These are phyloP conservation scores for Amaranthus hypochondriacus DNA, from an alignment of 148 eudicot genomes.

Conservation along the genomic window DNA sequence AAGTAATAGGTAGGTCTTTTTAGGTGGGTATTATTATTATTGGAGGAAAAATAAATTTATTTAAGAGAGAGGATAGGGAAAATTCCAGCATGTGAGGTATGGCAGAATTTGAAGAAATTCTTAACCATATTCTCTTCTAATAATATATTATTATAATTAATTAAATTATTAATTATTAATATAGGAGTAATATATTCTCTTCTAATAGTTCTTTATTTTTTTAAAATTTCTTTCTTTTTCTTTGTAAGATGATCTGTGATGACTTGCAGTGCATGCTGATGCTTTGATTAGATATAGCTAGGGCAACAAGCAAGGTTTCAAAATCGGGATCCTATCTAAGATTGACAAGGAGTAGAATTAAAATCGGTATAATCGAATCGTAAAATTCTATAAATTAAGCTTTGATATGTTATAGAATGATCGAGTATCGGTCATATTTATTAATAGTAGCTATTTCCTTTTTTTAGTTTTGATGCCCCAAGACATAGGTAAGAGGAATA, in stretches of 20 bases:
- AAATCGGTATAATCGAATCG: no score
- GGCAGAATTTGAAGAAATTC: constrained; percentile 35
- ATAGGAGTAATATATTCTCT: neutral
- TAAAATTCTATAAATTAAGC: no score
- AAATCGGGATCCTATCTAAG: neutral
- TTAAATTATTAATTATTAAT: neutral
- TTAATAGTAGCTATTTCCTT: no score
- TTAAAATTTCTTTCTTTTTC: constrained; percentile 18
- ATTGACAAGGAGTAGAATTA: constrained; percentile 14
- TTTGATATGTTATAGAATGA: neutral
- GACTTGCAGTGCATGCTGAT: constrained; percentile 23
- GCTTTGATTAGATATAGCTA: constrained; percentile 24
- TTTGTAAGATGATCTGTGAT: constrained; percentile 15
- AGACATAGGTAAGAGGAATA: no score
- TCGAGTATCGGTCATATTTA: no score
- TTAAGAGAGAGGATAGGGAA: constrained; percentile 19
- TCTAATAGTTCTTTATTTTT: neutral
- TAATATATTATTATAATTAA: constrained; percentile 5
- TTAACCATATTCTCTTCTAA: constrained; percentile 12
- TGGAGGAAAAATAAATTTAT: constrained; percentile 7
- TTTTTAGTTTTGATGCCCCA: no score
- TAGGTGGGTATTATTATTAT: constrained; percentile 12
- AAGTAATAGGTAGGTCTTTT: constrained; percentile 5
- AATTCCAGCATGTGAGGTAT: constrained; percentile 26
- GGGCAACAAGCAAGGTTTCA: constrained; percentile 22